Evolutionary conservation across 805 yeast species (phyloP).

Genomic region (Candida boleticola): DNA sequence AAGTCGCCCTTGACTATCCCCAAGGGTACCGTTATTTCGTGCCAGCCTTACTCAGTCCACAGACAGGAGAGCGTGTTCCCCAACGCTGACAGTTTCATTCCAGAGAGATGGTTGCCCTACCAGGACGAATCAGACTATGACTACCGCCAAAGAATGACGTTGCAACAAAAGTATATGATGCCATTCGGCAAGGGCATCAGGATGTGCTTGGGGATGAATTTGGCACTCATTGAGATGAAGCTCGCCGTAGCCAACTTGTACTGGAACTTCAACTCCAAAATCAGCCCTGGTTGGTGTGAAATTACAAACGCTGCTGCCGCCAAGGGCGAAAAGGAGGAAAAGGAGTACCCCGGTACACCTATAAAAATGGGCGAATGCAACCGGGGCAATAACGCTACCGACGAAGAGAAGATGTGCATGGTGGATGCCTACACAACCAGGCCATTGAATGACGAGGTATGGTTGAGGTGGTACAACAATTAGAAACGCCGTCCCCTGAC

Average conservation of each 20-base stretch:
- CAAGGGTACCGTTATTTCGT: conserved; percentile 52
- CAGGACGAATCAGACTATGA: conserved; percentile 29
- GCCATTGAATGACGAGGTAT: conserved; percentile 51
- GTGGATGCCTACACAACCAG: conserved; percentile 55
- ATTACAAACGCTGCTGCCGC: conserved; percentile 12
- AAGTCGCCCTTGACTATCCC: conserved; percentile 38
- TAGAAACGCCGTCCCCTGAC: not conserved
- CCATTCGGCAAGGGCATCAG: conserved; percentile 73
- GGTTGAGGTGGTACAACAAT: conserved; percentile 39
- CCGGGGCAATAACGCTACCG: conserved; percentile 24
- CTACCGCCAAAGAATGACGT: conserved; percentile 33
- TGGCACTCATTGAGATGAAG: conserved; percentile 67
- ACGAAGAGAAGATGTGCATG: conserved; percentile 53
- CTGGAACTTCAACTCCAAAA: conserved; percentile 42
- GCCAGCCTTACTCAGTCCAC: conserved; percentile 68
- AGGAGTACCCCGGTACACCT: conserved; percentile 11
- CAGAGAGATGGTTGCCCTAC: conserved; percentile 59
- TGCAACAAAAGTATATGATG: conserved; percentile 55
- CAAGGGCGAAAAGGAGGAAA: conserved; percentile 7
- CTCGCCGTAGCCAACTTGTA: conserved; percentile 52
- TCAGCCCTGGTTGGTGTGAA: conserved; percentile 46
- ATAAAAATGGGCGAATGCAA: conserved; percentile 15
- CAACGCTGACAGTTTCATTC: conserved; percentile 50
- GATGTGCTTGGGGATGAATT: conserved; percentile 72
- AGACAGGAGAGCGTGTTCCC: conserved; percentile 50